Percentiles rank a stretch among this genome's conserved stretches.
Evolutionary conservation across 2,329 filamentous ascomycete species (phyloP).

Genomic region (Botryotinia narcissicola): DNA sequence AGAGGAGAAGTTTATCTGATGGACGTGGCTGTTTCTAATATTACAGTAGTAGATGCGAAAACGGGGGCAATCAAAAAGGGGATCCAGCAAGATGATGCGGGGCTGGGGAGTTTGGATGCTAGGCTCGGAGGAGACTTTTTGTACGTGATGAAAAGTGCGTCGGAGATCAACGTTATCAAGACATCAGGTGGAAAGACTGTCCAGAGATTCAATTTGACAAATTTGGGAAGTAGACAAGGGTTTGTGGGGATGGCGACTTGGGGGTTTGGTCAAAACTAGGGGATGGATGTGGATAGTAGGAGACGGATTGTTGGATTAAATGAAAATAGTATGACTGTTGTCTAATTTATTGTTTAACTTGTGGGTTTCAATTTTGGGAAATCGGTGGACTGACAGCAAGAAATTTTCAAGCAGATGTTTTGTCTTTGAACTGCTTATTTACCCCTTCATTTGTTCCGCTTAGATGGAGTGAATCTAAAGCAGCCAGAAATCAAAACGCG

Average conservation of each 20-base stretch:
- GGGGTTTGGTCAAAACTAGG: background rate
- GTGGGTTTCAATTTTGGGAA: too few relatives aligned
- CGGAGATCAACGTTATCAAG: conserved; percentile 19
- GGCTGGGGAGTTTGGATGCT: conserved; percentile 23
- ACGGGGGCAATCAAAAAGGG: conserved; percentile 20
- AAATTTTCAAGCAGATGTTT: background rate
- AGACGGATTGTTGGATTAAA: background rate
- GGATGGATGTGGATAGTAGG: too few relatives aligned
- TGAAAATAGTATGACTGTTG: background rate
- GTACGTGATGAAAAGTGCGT: conserved; percentile 22
- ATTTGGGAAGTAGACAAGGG: conserved; percentile 22
- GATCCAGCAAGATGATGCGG: background rate
- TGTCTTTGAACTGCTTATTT: background rate
- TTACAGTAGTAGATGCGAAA: conserved; percentile 23
- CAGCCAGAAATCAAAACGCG: background rate
- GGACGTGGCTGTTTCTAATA: conserved; percentile 18
- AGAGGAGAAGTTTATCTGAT: conserved; percentile 22
- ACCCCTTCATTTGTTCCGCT: background rate
- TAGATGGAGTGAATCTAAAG: background rate
- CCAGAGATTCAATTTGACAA: conserved; percentile 25
- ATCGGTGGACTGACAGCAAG: background rate
- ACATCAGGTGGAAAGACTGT: conserved; percentile 7
- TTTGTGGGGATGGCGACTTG: conserved; percentile 27
- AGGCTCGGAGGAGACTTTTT: conserved; percentile 21
- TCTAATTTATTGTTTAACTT: background rate